Conservation (phyloP, 1,284 basidiomycete genomes). For the Acaromyces ingoldii region DNA sequence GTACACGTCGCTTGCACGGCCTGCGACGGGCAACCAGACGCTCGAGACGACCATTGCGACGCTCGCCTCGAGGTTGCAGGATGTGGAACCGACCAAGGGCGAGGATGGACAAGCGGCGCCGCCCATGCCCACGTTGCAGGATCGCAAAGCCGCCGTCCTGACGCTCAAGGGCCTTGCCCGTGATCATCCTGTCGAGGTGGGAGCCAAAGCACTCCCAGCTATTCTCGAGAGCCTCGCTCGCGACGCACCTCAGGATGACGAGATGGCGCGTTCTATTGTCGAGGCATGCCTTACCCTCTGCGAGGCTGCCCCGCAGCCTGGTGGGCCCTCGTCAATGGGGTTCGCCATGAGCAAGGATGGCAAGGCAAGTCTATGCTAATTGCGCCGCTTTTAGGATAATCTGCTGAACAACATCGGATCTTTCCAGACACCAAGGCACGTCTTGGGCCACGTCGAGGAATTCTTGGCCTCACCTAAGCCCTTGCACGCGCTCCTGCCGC, state of each 20-base stretch:
- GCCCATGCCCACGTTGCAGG: slow-evolving; percentile 59
- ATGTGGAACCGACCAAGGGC: slow-evolving; percentile 18
- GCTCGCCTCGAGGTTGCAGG: slow-evolving; percentile 73
- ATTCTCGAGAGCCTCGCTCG: slow-evolving; percentile 27
- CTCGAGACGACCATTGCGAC: slow-evolving; percentile 77
- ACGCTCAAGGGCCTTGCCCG: slow-evolving; percentile 84
- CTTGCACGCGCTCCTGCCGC: slow-evolving; percentile 69
- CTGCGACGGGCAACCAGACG: slow-evolving; percentile 60
- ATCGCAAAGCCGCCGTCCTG: slow-evolving; percentile 83
- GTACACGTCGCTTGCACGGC: slow-evolving; percentile 42
- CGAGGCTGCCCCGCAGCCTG: slow-evolving; percentile 17
- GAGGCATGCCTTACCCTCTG: slow-evolving; percentile 41
- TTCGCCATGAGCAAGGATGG: too few species aligned
- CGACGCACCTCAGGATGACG: slow-evolving; percentile 33
- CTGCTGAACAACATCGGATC: neutral
- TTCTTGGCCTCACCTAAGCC: slow-evolving; percentile 68
- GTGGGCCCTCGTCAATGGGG: slow-evolving; percentile 11
- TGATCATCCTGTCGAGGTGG: slow-evolving; percentile 69
- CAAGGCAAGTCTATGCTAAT: neutral
- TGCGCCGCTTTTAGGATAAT: slow-evolving; percentile 2
- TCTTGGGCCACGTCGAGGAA: slow-evolving; percentile 20
- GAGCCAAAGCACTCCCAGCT: slow-evolving; percentile 32
- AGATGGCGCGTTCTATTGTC: slow-evolving; percentile 32
- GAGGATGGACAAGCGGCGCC: slow-evolving; percentile 66
- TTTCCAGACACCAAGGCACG: slow-evolving; percentile 9